Base-by-base conservation (phyloP, 345 rosid species). In the Arabidopsis suecica region DNA sequence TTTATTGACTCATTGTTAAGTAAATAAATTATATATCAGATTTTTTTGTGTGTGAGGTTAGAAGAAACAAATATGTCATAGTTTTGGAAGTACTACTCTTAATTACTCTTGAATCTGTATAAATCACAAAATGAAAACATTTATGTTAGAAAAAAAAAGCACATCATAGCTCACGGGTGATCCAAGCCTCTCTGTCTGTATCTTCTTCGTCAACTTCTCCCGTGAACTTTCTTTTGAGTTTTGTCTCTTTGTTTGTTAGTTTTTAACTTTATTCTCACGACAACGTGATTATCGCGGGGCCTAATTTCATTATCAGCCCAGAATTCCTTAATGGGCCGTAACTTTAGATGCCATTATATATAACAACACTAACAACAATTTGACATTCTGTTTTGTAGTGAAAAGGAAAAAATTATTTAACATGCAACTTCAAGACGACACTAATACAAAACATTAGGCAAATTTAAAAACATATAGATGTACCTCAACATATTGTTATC, bases 131-230 rank as follows among this genome's bases (percentile, higher is more conserved):
- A 37, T 5, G 7, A 37, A 38, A 60, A 3, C 34, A 68, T 42
- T 23, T 61, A 33, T 16, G 62, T 33, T 9, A 37, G 51, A 45
- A 73, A 57, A 37, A 22, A 58, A 64, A 66, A 37, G 23, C 72
- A 62, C 65, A 34, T 38, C 25, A 49, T 10, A 57, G 65, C 36
- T 76, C 80, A 76, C 75, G 80, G 80, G 80, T 54, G 59, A 54
- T 69, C 50, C 58, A 44, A 69, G 33, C 9, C 41, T 59, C 68
- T 75, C 65, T 60, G 55, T 68, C 67, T 62, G 59, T 69, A 53
- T 76, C 71, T 76, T 76, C 75, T 76, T 69, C 49, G 58, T 76
- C 70, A 36, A 9, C 75, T 61, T 76, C 69, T 76, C 75, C 71
- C 80, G 75, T 76, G 80, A 69, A 13, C 70, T 53, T 45, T 41